Evolutionary conservation across 768 basidiomycete genomes (phyloP).

Genomic region (Serendipita vermifera): DNA sequence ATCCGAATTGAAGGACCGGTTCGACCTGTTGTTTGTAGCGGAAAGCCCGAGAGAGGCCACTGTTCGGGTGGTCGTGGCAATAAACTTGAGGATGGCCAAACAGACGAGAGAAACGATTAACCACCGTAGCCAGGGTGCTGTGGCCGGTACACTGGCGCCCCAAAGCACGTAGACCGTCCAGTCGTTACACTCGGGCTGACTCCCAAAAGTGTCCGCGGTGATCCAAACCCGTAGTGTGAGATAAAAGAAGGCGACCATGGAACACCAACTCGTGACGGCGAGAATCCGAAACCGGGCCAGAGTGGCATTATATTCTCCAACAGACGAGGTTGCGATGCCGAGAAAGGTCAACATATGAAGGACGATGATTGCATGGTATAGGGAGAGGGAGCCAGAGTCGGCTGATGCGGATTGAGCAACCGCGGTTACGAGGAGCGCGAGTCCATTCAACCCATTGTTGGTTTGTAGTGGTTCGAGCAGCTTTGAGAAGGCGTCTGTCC

Average conservation of each 20-base stretch:
- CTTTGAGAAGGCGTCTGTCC: background rate
- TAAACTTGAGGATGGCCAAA: background rate
- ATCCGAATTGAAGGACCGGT: background rate
- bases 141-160: slow-evolving; percentile 8
- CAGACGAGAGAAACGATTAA: background rate
- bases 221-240: slow-evolving; percentile 8
- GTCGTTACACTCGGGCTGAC: slow-evolving; percentile 10
- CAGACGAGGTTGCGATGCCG: slow-evolving; percentile 7
- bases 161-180: slow-evolving; percentile 9
- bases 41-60: background rate
- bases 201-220: slow-evolving; percentile 11
- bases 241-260: slow-evolving; percentile 7
- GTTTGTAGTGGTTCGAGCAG: background rate
- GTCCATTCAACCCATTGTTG: slow-evolving; percentile 8
- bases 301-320: slow-evolving; percentile 9
- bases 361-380: slow-evolving; percentile 12
- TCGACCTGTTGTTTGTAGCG: background rate
- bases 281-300: background rate
- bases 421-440: background rate
- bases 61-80: background rate
- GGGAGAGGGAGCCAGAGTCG: background rate
- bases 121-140: slow-evolving; percentile 10
- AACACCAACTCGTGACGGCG: background rate
- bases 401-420: background rate
- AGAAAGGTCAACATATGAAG: slow-evolving; percentile 11